Conservation (phyloP, 2,329 filamentous ascomycete genomes). For the Fusarium cicatricum region DNA sequence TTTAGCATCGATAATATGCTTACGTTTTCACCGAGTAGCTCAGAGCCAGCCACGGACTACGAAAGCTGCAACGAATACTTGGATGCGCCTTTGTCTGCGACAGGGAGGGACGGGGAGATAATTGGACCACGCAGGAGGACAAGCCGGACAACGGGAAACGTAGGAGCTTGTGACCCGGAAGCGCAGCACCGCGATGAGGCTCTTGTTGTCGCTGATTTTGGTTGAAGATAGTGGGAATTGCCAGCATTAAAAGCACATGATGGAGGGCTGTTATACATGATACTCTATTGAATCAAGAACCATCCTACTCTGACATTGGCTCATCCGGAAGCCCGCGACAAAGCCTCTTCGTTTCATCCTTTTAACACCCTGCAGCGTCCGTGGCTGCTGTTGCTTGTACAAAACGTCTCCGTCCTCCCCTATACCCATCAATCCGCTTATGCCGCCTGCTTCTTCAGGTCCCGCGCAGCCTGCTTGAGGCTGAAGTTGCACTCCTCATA, state of each 20-base stretch:
- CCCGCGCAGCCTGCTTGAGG: slow-evolving; percentile 68
- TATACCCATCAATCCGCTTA: slow-evolving; percentile 38
- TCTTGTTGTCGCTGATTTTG: slow-evolving; percentile 6
- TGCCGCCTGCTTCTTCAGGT: slow-evolving; percentile 61
- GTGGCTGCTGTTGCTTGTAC: slow-evolving; percentile 37
- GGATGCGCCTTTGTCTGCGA: slow-evolving; percentile 34
- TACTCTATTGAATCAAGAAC: slow-evolving; percentile 43
- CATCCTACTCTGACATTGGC: slow-evolving; percentile 41
- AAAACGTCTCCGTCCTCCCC: slow-evolving; percentile 21
- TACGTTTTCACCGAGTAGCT: slow-evolving; percentile 18
- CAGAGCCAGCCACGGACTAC: slow-evolving; percentile 24
- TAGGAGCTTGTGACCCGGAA: slow-evolving; percentile 23
- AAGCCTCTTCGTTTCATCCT: slow-evolving; percentile 28
- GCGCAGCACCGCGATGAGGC: slow-evolving; percentile 17
- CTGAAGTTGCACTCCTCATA: slow-evolving; percentile 98
- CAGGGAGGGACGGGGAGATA: slow-evolving; percentile 34
- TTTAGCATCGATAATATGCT: slow-evolving; percentile 34
- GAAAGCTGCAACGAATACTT: slow-evolving; percentile 30
- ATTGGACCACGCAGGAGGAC: slow-evolving; percentile 22
- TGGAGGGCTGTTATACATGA: slow-evolving; percentile 46
- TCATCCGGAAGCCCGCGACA: slow-evolving; percentile 34
- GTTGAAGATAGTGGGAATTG: background rate
- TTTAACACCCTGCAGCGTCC: slow-evolving; percentile 37
- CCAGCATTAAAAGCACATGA: slow-evolving; percentile 8
- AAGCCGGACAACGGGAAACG: slow-evolving; percentile 10